Evolutionary conservation across 2,329 filamentous ascomycete genomes (phyloP).

Genomic region (Ceratocystis ficicola): DNA sequence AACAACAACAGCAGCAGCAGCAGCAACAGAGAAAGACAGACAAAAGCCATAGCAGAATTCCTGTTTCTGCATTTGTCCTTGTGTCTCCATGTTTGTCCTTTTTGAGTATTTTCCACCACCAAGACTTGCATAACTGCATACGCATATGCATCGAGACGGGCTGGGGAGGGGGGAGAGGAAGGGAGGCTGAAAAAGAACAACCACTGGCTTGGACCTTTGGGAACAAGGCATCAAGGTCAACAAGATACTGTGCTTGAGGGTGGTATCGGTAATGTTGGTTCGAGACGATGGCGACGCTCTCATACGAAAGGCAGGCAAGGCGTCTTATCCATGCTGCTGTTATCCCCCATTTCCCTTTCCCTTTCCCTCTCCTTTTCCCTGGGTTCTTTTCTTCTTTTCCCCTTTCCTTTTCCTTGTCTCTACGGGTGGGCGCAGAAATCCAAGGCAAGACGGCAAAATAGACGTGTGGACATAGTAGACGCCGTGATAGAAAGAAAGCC

Average conservation of each 20-base stretch:
- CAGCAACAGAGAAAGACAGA: not conserved
- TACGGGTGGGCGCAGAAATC: no score
- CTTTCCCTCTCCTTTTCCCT: no score
- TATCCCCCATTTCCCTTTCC: no score
- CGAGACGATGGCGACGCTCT: not conserved
- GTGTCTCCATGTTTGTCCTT: not conserved
- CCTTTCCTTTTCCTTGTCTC: no score
- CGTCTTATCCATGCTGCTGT: not conserved
- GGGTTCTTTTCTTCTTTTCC: no score
- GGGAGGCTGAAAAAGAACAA: not conserved
- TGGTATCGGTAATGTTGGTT: not conserved
- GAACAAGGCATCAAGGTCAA: not conserved
- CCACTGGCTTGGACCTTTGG: not conserved
- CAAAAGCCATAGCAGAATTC: no score
- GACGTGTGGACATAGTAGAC: no score
- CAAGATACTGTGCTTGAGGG: not conserved
- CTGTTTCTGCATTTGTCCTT: not conserved
- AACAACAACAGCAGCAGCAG: not conserved
- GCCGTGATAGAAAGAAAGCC: no score
- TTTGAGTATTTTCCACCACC: not conserved
- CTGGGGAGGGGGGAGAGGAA: not conserved
- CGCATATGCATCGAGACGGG: not conserved
- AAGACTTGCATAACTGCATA: not conserved
- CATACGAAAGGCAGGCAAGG: not conserved
- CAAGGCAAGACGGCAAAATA: no score